These are phyloP conservation scores for Backusella luteola DNA, from an alignment of 192 early-diverging fungal genomes.

Conservation along the genomic window DNA sequence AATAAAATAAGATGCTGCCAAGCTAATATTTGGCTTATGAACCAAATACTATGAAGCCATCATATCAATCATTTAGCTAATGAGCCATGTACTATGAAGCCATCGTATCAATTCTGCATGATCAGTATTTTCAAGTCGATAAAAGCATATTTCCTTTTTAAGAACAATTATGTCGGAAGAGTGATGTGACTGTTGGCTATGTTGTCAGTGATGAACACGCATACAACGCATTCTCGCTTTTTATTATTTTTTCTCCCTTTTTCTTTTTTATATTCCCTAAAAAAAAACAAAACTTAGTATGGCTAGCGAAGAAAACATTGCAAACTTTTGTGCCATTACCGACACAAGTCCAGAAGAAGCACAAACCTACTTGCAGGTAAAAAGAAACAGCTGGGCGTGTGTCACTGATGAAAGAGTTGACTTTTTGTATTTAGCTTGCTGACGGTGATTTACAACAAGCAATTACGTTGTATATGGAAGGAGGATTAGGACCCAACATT, in stretches of 20 bases:
- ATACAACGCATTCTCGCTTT: background rate
- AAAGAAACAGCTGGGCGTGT: background rate
- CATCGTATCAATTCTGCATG: too few relatives aligned
- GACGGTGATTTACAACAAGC: constrained; percentile 77
- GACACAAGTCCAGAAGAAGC: constrained; percentile 72
- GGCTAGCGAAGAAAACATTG: constrained; percentile 28
- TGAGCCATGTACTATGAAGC: too few relatives aligned
- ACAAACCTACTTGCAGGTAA: constrained; percentile 64
- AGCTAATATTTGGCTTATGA: too few relatives aligned
- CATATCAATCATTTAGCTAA: too few relatives aligned
- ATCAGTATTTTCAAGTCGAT: background rate
- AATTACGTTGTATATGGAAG: constrained; percentile 82
- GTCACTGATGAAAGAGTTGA: background rate
- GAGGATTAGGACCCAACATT: constrained; percentile 48
- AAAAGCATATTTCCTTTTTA: background rate
- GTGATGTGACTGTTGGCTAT: background rate
- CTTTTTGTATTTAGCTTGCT: constrained; percentile 56
- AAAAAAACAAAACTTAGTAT: background rate
- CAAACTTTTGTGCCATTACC: constrained; percentile 69
- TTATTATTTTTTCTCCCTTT: background rate
- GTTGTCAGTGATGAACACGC: background rate
- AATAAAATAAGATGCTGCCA: too few relatives aligned
- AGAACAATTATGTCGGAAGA: background rate
- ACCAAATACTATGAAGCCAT: too few relatives aligned
- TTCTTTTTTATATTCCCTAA: background rate